Conservation (phyloP, 2,329 filamentous ascomycete species). For the Eurotiales sp. region DNA sequence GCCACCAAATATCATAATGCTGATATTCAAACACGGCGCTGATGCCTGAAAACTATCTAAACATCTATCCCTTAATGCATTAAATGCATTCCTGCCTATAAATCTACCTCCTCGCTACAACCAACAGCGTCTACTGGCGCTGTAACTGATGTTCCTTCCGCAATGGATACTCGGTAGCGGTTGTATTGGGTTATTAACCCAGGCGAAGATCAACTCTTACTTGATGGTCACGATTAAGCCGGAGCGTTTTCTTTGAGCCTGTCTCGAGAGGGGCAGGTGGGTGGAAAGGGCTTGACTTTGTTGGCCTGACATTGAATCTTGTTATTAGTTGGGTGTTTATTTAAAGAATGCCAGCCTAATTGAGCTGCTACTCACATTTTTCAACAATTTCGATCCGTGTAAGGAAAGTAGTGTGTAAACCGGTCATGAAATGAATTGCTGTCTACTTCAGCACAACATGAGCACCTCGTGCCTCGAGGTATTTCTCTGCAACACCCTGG, state of each 20-base stretch:
- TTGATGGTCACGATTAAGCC: slow-evolving; percentile 91
- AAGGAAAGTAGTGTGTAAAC: not conserved
- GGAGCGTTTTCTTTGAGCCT: slow-evolving; percentile 86
- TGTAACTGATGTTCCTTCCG: slow-evolving; percentile 56
- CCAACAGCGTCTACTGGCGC: slow-evolving; percentile 49
- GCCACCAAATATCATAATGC: not conserved
- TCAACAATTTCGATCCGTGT: not conserved
- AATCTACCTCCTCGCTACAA: slow-evolving; percentile 52
- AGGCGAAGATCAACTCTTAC: slow-evolving; percentile 69
- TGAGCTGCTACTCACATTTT: not conserved
- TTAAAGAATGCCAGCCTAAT: not conserved
- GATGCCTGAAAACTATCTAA: no score
- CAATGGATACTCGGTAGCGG: slow-evolving; percentile 71
- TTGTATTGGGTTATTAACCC: slow-evolving; percentile 55
- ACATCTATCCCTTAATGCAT: slow-evolving; percentile 3
- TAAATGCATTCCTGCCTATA: no score
- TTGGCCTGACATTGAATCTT: slow-evolving; percentile 65
- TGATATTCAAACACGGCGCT: not conserved
- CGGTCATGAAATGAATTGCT: not conserved
- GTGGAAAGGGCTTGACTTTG: slow-evolving; percentile 97
- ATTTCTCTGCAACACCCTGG: slow-evolving; percentile 80
- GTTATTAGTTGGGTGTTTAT: no score
- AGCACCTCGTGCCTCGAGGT: slow-evolving; percentile 82
- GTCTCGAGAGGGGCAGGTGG: slow-evolving; percentile 74
- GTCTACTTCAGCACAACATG: slow-evolving; percentile 83